Base-by-base conservation (phyloP, 371 early-diverging fungal species). In the Chytridium lagenaria region DNA sequence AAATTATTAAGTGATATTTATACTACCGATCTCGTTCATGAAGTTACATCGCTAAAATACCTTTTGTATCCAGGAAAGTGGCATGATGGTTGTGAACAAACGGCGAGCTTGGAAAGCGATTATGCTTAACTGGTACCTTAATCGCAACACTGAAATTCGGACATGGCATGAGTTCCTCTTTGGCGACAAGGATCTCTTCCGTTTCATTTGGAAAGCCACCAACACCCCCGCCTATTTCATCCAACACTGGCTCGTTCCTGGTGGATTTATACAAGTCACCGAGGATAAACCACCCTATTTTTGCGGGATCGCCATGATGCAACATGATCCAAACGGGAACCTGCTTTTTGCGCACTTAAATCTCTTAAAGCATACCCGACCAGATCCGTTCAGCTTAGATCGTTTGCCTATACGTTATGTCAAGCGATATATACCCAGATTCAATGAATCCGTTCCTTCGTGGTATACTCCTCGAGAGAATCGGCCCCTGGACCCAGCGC, bases 111-210 rank as follows among this genome's bases (percentile, higher is more conserved):
- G 57, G 57, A 19, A 23, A 55, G 26, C 57, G 10, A 7, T 55
- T 5, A 19, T 55, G 22, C 26, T 55, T 7, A 55, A 30, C 57
- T 26, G 22, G 57, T 55, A 55, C 57, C 57, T 55, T 5, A 55
- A 55, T 30, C 57, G 57, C 26, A 26, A 19, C 22, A 10, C 5
- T 5, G 26, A 10, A 10, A 55, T 55, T 30, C 57, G 57, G 22
- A 10, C 7, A 55, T 55, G 57, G 57, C 57, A 55, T 30, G 23
- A 23, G 10, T 55, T 55, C 26, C 10, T 55, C 26, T 26, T 16
- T 55, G 57, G 57, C 10, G 57, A 55, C 26, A 55, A 55, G 30
- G 57, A 55, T 55, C 26, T 55, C 7, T 55, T 55, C 26, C 57
- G 57, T 7, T 55, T 55, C 23, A 7, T 23, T 30, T 55, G 57